phyloP scores from a whole-genome alignment of 805 yeast species.

The Pichia scutulata region DNA sequence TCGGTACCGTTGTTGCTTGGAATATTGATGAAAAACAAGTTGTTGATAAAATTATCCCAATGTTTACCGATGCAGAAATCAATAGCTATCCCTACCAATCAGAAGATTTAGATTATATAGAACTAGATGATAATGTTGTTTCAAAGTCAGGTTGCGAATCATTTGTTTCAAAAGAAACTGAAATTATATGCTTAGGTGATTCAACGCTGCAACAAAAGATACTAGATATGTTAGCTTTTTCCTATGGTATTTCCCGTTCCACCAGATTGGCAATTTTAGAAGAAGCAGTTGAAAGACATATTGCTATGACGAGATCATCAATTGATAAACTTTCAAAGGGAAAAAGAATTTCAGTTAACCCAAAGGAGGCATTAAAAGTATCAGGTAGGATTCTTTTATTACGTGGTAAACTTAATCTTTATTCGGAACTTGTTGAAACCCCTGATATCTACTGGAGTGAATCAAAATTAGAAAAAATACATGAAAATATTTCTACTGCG shows the following conservation, averaged over 20 bases:
- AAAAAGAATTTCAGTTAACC: conserved; percentile 39
- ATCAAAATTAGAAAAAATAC: conserved; percentile 72
- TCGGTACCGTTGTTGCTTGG: conserved; percentile 84
- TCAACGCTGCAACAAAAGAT: conserved; percentile 36
- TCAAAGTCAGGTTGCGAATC: conserved; percentile 22
- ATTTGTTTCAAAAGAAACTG: conserved; percentile 41
- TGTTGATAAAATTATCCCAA: conserved; percentile 41
- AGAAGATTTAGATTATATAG: conserved; percentile 78
- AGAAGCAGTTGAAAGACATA: conserved; percentile 58
- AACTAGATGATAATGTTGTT: conserved; percentile 2
- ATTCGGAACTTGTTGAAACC: conserved; percentile 83
- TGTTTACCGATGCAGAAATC: conserved; percentile 41
- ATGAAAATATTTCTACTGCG: conserved; percentile 58
- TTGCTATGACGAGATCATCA: conserved; percentile 52
- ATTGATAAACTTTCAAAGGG: conserved; percentile 67
- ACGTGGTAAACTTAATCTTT: conserved; percentile 76
- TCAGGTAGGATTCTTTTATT: conserved; percentile 72
- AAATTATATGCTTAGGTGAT: conserved; percentile 60
- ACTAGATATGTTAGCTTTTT: conserved; percentile 79
- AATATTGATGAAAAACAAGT: conserved; percentile 55
- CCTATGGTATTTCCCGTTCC: conserved; percentile 80
- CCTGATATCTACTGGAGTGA: conserved; percentile 94
- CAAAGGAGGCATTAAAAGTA: conserved; percentile 53
- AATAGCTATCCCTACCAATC: conserved; percentile 51
- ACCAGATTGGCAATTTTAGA: conserved; percentile 81